Evolutionary conservation across 2,329 filamentous ascomycete genomes (phyloP).

Genomic region (Colletotrichum lini): DNA sequence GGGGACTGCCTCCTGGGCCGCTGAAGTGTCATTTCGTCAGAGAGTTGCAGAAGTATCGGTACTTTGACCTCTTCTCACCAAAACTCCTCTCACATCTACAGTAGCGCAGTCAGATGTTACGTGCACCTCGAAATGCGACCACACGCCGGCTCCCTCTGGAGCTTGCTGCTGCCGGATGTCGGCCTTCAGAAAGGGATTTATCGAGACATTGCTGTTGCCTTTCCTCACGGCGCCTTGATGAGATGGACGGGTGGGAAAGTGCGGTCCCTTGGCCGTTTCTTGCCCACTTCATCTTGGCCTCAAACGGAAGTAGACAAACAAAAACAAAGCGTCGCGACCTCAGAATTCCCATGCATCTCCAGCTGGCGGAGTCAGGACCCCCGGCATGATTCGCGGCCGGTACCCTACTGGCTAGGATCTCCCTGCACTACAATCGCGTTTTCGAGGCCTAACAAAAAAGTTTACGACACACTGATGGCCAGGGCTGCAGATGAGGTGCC

Average conservation of each 20-base stretch:
- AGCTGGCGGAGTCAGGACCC: constrained; percentile 21
- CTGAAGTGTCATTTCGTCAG: constrained; percentile 33
- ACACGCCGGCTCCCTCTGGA: constrained; percentile 23
- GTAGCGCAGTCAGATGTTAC: constrained; percentile 1
- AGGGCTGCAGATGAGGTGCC: constrained; percentile 30
- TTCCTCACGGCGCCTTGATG: constrained; percentile 5
- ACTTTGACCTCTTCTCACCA: constrained; percentile 22
- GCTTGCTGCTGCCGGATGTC: constrained; percentile 3
- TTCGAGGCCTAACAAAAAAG: constrained; percentile 30
- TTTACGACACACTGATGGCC: constrained; percentile 35
- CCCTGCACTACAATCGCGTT: constrained; percentile 27
- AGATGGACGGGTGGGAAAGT: constrained; percentile 15
- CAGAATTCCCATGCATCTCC: constrained; percentile 9
- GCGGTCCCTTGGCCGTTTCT: constrained; percentile 7
- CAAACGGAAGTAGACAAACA: constrained; percentile 31
- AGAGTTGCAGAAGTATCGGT: constrained; percentile 36
- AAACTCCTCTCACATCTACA: constrained; percentile 18
- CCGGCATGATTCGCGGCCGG: constrained; percentile 34
- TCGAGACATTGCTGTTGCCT: constrained; percentile 8
- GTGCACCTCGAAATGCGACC: constrained; percentile 30
- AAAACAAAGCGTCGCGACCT: constrained; percentile 31
- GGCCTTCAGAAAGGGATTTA: neutral
- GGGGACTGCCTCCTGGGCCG: constrained; percentile 24
- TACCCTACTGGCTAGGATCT: constrained; percentile 23
- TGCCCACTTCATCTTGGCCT: constrained; percentile 22